These are phyloP conservation scores for Phytophthora fragariae DNA, from an alignment of 352 stramenopile species.

Conservation along the genomic window DNA sequence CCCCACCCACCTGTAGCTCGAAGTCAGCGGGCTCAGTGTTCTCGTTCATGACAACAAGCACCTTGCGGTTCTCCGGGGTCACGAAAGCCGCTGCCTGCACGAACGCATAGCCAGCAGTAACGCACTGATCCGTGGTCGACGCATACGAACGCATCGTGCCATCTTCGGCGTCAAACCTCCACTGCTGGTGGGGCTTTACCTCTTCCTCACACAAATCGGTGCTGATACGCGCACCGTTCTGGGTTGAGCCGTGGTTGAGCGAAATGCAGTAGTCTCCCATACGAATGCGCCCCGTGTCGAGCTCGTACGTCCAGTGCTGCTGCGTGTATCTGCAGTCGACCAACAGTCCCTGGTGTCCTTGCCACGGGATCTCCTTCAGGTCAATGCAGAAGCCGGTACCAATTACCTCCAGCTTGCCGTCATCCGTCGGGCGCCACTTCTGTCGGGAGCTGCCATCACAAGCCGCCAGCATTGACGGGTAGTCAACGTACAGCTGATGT, in stretches of 20 bases:
- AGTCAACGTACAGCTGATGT: slow-evolving; percentile 56
- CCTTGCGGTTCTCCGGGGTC: slow-evolving; percentile 73
- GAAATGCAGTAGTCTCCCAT: slow-evolving; percentile 68
- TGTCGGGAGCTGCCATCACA: slow-evolving; percentile 76
- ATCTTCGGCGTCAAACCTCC: slow-evolving; percentile 56
- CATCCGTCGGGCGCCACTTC: slow-evolving; percentile 20
- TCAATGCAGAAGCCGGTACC: slow-evolving; percentile 65
- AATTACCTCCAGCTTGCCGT: slow-evolving; percentile 73
- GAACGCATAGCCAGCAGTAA: slow-evolving; percentile 80
- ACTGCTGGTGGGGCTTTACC: slow-evolving; percentile 53
- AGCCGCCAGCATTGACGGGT: slow-evolving; percentile 53
- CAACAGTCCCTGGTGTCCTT: slow-evolving; percentile 66
- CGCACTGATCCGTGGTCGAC: slow-evolving; percentile 56
- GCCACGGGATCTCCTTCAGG: slow-evolving; percentile 23
- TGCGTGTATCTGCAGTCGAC: slow-evolving; percentile 69
- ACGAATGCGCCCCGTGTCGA: slow-evolving; percentile 46
- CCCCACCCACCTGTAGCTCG: slow-evolving; percentile 56
- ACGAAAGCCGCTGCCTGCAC: slow-evolving; percentile 72
- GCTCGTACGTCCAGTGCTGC: slow-evolving; percentile 69
- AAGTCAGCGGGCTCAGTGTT: slow-evolving; percentile 78
- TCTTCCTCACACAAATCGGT: slow-evolving; percentile 46
- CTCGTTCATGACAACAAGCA: slow-evolving; percentile 83
- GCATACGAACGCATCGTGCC: slow-evolving; percentile 54
- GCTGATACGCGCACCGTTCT: slow-evolving; percentile 54
- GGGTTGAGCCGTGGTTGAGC: slow-evolving; percentile 62